Percentiles rank a stretch among this genome's conserved stretches.
Conservation (phyloP, 345 rosid genomes). For the Psidium friedrichsthalianum region DNA sequence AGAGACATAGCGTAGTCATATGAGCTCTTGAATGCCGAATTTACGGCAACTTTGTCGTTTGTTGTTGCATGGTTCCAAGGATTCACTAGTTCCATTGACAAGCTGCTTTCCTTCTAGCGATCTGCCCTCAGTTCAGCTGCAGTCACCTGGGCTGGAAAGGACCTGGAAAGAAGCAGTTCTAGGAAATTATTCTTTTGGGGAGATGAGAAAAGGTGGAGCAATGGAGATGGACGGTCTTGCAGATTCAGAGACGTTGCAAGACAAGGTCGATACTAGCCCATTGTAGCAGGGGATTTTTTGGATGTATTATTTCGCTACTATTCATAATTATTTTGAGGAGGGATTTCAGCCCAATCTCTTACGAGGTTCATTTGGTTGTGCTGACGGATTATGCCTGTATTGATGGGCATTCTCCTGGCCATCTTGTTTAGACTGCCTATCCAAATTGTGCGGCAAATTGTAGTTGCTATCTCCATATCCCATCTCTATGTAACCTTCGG, state of each 20-base stretch:
- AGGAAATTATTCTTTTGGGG: background rate
- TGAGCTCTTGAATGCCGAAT: slow-evolving; percentile 6
- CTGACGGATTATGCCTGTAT: background rate
- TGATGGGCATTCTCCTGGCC: background rate
- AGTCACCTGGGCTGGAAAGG: background rate
- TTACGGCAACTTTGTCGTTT: background rate
- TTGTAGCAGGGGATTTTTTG: background rate
- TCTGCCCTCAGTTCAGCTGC: background rate
- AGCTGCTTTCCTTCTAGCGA: background rate
- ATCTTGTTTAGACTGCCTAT: background rate
- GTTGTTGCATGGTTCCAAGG: background rate
- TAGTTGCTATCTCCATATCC: background rate
- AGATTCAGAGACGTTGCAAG: background rate
- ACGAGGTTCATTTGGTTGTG: background rate
- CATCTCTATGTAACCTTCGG: background rate
- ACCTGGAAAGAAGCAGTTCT: background rate
- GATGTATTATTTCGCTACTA: background rate
- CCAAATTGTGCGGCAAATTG: background rate
- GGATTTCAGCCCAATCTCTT: background rate
- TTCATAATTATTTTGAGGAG: background rate
- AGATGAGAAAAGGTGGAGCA: background rate
- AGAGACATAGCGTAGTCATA: slow-evolving; percentile 17
- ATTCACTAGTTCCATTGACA: background rate
- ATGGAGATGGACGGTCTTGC: background rate
- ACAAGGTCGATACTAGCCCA: background rate